A percentile compares a stretch with the other conserved stretches of the same genome.
These are phyloP conservation scores for Thuja plicata DNA, from an alignment of 83 land plant genomes.

Conservation along the genomic window DNA sequence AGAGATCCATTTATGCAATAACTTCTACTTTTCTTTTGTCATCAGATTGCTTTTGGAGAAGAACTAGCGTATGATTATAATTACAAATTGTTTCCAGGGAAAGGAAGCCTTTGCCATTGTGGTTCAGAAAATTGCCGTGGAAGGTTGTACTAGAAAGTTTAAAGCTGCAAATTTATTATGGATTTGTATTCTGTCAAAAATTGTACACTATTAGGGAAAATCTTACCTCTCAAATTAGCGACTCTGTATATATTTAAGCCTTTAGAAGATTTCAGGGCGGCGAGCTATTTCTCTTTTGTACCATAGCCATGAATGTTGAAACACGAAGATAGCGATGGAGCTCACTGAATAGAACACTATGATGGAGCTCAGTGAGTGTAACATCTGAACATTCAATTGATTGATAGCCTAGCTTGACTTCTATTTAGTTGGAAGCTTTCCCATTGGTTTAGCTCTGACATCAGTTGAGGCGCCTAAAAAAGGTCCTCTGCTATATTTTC, in stretches of 20 bases:
- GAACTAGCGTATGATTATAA: constrained; percentile 82
- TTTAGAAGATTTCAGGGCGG: background rate
- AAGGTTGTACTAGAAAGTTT: constrained; percentile 39
- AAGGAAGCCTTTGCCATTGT: constrained; percentile 81
- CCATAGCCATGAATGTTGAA: background rate
- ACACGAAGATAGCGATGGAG: background rate
- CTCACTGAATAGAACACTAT: too few species aligned
- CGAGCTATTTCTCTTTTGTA: constrained; percentile 6
- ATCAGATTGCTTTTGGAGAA: constrained; percentile 84
- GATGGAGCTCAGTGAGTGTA: background rate
- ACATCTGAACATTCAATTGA: constrained; percentile 5
- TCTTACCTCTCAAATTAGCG: constrained; percentile 10
- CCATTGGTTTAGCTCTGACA: background rate
- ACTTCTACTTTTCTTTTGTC: constrained; percentile 7
- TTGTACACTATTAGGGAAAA: constrained; percentile 7
- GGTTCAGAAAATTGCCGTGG: constrained; percentile 78
- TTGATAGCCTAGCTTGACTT: constrained; percentile 1
- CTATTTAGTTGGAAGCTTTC: background rate
- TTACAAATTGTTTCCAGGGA: constrained; percentile 64
- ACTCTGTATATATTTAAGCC: background rate
- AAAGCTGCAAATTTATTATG: background rate
- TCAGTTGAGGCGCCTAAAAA: background rate
- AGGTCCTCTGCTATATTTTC: background rate
- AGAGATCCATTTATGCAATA: background rate
- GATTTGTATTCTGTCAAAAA: constrained; percentile 1